Base-by-base conservation (phyloP, 495 filamentous ascomycete species). In the Penicillium coprophilum region DNA sequence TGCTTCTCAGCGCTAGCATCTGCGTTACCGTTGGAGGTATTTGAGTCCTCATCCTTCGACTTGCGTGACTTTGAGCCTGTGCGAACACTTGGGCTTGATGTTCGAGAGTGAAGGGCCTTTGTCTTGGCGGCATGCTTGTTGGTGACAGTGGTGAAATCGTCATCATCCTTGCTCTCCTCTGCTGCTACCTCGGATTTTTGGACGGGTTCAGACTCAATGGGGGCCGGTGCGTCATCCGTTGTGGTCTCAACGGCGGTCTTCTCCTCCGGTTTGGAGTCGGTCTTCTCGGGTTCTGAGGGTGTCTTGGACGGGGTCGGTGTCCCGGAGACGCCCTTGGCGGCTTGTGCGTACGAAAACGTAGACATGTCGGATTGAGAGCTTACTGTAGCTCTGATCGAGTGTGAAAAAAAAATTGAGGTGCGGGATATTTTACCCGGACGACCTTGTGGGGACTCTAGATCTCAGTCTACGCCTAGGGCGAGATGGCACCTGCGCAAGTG, bases 261-360 rank as follows among this genome's bases (percentile, higher is more conserved):
- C 56, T 78, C 71, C 36, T 73, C 68, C 17, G 52, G 47, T 49
- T 69, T 70, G 17, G 70, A 50, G 23, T 70, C 63, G 43, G 51
- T 39, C 44, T 60, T 61, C 49, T 63, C 60, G 49, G 71, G 56
- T 48, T 71, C 69, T 59, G 76, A 63, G 46, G 57, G 58, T 39
- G 71, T 58, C 65, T 73, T 71, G 64, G 78, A 61, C 39, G 74
- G 61, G 28, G 60, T 65, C 55, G 66, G 64, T 54, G 62, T 68
- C 45, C 79, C 61, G 53, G 83, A 73, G 55, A 83, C 79, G 62
- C 90, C 89, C 72, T 90, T 92, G 27, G 93, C 94, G 66, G 93
- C 93, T 79, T 96, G 91, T 55, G 93, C 93, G 74, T 98, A 98
- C 40, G 94, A 96, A 72, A 96, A 95, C 52, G 70, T 69, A 62